Conservation (phyloP, 305 asterid genomes). For the Solanum hybrid region DNA sequence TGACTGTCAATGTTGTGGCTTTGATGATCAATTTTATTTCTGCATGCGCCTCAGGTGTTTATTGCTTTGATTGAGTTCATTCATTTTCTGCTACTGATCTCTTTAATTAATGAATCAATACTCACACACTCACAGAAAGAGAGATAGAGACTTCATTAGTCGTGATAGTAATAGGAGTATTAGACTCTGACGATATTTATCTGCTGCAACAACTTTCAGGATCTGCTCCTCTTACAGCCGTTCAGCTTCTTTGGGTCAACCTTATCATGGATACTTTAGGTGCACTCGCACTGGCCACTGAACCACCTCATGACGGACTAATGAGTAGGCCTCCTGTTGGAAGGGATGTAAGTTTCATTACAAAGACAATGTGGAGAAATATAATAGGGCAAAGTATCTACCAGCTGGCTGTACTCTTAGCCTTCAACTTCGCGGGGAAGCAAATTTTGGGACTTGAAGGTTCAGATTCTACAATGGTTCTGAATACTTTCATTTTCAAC, state of each 20-base stretch:
- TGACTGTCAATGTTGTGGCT: conserved; percentile 91
- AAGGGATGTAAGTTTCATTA: conserved; percentile 65
- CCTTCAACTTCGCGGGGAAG: conserved; percentile 59
- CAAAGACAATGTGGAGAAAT: conserved; percentile 86
- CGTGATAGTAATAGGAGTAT: background rate
- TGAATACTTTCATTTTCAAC: conserved; percentile 88
- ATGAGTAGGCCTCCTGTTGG: conserved; percentile 82
- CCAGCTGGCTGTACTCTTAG: conserved; percentile 64
- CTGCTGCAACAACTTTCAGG: conserved; percentile 33
- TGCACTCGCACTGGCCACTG: conserved; percentile 95
- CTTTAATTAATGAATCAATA: background rate
- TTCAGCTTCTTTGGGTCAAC: conserved; percentile 98
- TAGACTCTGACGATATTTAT: background rate
- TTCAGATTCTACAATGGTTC: conserved; percentile 48
- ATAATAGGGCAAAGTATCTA: conserved; percentile 84
- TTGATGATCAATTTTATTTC: conserved; percentile 83
- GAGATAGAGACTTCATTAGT: background rate
- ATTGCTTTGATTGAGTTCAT: background rate
- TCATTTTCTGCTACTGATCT: background rate
- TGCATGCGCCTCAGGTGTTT: conserved; percentile 71
- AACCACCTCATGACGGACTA: conserved; percentile 86
- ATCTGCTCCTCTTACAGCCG: conserved; percentile 94
- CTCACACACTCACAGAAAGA: background rate
- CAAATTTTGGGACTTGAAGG: conserved; percentile 54
- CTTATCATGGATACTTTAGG: conserved; percentile 96